Base-by-base conservation (phyloP, 176 grass and related monocot genomes). In the Oryza meridionalis region DNA sequence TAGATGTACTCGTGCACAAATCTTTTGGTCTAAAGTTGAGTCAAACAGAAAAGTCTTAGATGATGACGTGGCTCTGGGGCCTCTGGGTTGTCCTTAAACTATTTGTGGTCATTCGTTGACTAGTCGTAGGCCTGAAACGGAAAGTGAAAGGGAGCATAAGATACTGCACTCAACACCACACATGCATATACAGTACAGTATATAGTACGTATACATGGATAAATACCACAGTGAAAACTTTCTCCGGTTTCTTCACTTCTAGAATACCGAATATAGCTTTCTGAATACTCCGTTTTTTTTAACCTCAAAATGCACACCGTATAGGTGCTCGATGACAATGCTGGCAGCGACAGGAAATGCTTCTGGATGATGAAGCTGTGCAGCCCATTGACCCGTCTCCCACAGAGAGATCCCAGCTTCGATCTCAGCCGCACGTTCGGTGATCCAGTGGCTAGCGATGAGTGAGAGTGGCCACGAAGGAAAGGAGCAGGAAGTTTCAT, bases 331-430 rank as follows among this genome's bases (percentile, higher is more conserved):
- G 11, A 29, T 19, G 33, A 29, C 15, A n/a, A 3, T 0, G 9
- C 17, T 42, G 35, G 19, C 51, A 7, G 25, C 26, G 22, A 72
- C 24, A 31, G 21, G 47, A 32, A 63, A 11, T 31, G 31, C 33
- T 46, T 77, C 74, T 70, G 45, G 49, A 70, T 5, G 47, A 5
- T 17, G 31, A 21, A 43, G 25, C 59, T 19, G 26, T 5, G 32
- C 0, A 37, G 16, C 42, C 3, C 59, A n/a, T 79, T 84, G 86
- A 84, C 75, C 50, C 9, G 65, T 50, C 80, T 26, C 14, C 21
- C 40, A 9, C 25, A 15, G 11, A 32, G 22, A 40, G 1, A 7
- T 10, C 14, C 45, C 37, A 38, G 61, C 49, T 37, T 26, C 22
- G 11, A 25, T 53, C 33, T 4, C 46, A 42, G 40, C 69, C 69